Evolutionary conservation across 208 protist genomes (phyloP).

Genomic region (Wallacemonas sp.): DNA sequence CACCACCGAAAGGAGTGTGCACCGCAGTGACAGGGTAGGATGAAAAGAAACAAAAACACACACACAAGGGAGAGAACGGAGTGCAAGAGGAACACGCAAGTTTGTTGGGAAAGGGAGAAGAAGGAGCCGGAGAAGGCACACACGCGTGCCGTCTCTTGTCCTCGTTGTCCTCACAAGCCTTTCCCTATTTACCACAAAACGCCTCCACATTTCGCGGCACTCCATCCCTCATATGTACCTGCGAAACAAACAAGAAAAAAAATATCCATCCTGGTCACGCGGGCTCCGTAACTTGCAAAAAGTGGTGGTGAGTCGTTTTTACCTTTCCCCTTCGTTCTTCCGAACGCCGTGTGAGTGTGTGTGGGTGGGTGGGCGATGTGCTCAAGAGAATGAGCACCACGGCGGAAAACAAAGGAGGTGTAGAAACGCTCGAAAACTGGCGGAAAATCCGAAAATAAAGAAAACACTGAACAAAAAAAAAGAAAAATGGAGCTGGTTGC

Average conservation of each 20-base stretch:
- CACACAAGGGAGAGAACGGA: background rate
- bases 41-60: background rate
- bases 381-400: conserved; percentile 10
- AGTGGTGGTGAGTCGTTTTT: conserved; percentile 62
- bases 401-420: conserved; percentile 32
- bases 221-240: too few relatives aligned
- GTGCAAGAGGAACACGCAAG: background rate
- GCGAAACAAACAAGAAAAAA: conserved; percentile 1
- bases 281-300: conserved; percentile 35
- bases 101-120: background rate
- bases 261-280: conserved; percentile 5
- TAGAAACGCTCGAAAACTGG: conserved; percentile 23
- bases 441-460: conserved; percentile 23
- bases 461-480: conserved; percentile 26
- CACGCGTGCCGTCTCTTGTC: too few relatives aligned
- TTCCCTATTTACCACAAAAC: too few relatives aligned
- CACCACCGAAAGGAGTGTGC: conserved; percentile 31
- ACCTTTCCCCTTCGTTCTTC: conserved; percentile 26
- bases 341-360: conserved; percentile 26
- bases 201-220: too few relatives aligned
- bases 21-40: conserved; percentile 5
- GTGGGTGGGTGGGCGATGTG: too few relatives aligned
- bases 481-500: too few relatives aligned
- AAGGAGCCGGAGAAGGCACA: too few relatives aligned
- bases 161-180: too few relatives aligned